These are phyloP conservation scores for Claviceps humidiphila DNA, from an alignment of 2,329 filamentous ascomycete genomes.

Conservation along the genomic window DNA sequence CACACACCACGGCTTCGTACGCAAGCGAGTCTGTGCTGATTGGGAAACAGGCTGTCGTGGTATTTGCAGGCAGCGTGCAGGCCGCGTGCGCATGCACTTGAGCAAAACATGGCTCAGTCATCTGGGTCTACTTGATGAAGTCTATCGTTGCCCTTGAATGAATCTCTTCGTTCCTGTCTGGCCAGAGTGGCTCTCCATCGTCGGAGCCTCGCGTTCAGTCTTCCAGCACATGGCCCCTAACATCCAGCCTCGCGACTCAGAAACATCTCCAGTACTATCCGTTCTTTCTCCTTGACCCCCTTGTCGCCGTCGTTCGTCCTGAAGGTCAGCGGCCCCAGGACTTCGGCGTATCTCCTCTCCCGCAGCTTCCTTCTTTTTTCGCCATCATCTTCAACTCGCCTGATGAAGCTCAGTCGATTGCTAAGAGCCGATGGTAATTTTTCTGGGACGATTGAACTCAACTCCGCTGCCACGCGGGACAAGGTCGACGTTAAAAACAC, in stretches of 20 bases:
- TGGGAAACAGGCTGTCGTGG: neutral
- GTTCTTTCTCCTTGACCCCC: conserved; percentile 48
- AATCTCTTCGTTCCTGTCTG: neutral
- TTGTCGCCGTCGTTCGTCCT: conserved; percentile 43
- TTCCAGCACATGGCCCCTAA: conserved; percentile 13
- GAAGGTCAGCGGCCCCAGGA: conserved; percentile 53
- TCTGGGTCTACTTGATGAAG: neutral
- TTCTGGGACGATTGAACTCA: conserved; percentile 26
- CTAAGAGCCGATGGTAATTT: conserved; percentile 19
- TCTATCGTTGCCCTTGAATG: neutral
- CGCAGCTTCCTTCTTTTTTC: conserved; percentile 38
- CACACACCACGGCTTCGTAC: neutral
- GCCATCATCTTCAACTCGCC: conserved; percentile 18
- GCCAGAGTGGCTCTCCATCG: neutral
- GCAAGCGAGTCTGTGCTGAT: neutral
- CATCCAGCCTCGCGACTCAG: conserved; percentile 20
- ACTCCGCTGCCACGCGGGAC: conserved; percentile 35
- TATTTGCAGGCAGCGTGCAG: neutral
- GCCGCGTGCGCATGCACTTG: neutral
- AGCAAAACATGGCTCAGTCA: no score
- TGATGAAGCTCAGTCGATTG: conserved; percentile 32
- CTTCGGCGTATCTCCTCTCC: conserved; percentile 47
- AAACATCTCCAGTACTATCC: conserved; percentile 58
- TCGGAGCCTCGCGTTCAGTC: neutral
- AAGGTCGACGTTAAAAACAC: conserved; percentile 77